Evolutionary conservation across 768 basidiomycete genomes (phyloP).

Genomic region (Kwoniella europaea): DNA sequence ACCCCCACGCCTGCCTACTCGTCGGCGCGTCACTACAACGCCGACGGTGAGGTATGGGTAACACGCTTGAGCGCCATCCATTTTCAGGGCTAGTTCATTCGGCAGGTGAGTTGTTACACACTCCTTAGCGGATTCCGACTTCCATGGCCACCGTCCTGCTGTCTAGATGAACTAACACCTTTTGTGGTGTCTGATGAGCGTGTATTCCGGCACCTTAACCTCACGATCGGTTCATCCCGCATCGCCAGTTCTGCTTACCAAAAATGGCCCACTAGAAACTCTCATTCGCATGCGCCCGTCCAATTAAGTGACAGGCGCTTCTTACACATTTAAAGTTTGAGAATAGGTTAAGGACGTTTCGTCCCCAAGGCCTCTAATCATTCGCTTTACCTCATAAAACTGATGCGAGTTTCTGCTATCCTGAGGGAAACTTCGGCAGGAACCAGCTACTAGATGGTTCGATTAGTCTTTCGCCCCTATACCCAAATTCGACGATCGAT

Average conservation of each 20-base stretch:
- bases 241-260: constrained; percentile 45
- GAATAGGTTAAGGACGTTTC: constrained; percentile 85
- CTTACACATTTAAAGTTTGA: constrained; percentile 73
- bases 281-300: constrained; percentile 61
- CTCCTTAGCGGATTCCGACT: constrained; percentile 54
- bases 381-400: constrained; percentile 69
- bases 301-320: constrained; percentile 63
- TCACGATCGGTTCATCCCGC: constrained; percentile 73
- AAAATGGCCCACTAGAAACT: constrained; percentile 67
- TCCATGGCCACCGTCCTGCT: constrained; percentile 60
- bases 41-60: too few species aligned
- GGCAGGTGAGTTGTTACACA: too few species aligned
- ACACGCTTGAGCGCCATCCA: too few species aligned
- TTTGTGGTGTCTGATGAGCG: constrained; percentile 67
- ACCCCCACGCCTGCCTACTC: too few species aligned
- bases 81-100: too few species aligned
- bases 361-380: constrained; percentile 84
- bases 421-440: constrained; percentile 70
- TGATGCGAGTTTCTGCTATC: constrained; percentile 70
- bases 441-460: constrained; percentile 91
- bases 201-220: constrained; percentile 71
- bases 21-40: too few species aligned
- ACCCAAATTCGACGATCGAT: constrained; percentile 94
- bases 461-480: constrained; percentile 94
- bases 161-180: constrained; percentile 25